Base-by-base conservation (phyloP, 257 asterid genomes). In the Primulina tabacum region DNA sequence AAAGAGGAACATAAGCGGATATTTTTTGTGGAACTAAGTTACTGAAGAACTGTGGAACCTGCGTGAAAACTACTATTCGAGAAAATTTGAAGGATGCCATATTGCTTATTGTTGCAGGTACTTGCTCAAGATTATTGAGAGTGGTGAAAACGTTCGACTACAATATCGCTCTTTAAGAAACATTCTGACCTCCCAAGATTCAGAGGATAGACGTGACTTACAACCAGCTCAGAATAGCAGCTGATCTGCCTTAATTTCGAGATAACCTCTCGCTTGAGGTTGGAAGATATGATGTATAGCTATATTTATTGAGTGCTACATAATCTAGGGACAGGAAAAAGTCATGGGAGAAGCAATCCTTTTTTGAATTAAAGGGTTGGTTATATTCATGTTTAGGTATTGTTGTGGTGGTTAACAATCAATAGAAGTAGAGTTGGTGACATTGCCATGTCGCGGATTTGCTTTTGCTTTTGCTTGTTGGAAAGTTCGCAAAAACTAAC, bases 121-220 rank as follows among this genome's bases (percentile, higher is more conserved):
- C 79, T 82, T 90, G 84, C 99, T 93, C 57, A 89, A 80, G 82
- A 85, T 85, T 60, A 71, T 86, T 59, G 99, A 79, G 65, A 90
- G 90, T 33, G 97, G 96, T 64, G 99, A 90, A 81, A 89, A 83
- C 69, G 87, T 93, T 16, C 89, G 99, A 64, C 64, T 93, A 66
- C 99, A 93, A 50, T 90, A 93, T 72, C 97, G 97, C 63, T 90
- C 97, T 64, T 84, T 93, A 72, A 84, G 89, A 78, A 93, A 87
- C 77, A 68, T 82, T 16, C 76, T 73, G 30, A 57, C 79, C 57
- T 71, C 95, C 69, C 82, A 77, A 63, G 90, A 81, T 65, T 73
- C 85, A 8, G 94, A 83, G 56, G 85, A 85, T 69, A 82, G 86
- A 57, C 69, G 85, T 71, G 73, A 55, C 56, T 70, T 87, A 4